Conservation (phyloP, 1,139 yeast species). For the Hyphopichia buzzinii region DNA sequence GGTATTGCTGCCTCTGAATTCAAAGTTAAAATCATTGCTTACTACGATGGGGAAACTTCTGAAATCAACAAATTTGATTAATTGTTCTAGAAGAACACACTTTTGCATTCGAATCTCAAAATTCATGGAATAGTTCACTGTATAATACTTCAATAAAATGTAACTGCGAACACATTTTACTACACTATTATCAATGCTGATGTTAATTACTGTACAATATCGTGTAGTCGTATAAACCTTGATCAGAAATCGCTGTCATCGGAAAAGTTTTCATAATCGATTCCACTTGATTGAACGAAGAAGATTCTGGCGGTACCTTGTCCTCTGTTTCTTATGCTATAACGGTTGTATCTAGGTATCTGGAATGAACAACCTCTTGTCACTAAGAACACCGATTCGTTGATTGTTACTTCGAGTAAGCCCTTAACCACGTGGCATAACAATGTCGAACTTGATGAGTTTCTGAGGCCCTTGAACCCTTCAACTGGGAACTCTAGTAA, state of each 20-base stretch:
- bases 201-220: no score
- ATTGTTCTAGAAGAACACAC: neutral
- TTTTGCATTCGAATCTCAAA: neutral
- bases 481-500: slow-evolving; percentile 64
- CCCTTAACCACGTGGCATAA: slow-evolving; percentile 78
- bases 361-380: slow-evolving; percentile 77
- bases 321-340: slow-evolving; percentile 62
- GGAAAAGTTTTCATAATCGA: neutral
- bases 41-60: slow-evolving; percentile 58
- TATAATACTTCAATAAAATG: neutral
- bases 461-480: slow-evolving; percentile 61
- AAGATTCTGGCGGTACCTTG: slow-evolving; percentile 59
- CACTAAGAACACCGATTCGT: slow-evolving; percentile 59
- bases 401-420: slow-evolving; percentile 62
- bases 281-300: slow-evolving; percentile 62
- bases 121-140: neutral
- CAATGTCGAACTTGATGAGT: slow-evolving; percentile 66
- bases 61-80: slow-evolving; percentile 26
- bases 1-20: slow-evolving; percentile 94
- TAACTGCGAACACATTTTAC: no score
- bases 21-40: slow-evolving; percentile 75
- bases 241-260: neutral
- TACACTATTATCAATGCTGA: no score
- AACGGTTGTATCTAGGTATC: slow-evolving; percentile 74
- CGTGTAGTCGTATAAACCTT: no score